These are phyloP conservation scores for Colletotrichum chrysophilum DNA, from an alignment of 2,329 filamentous ascomycete species.

Conservation along the genomic window DNA sequence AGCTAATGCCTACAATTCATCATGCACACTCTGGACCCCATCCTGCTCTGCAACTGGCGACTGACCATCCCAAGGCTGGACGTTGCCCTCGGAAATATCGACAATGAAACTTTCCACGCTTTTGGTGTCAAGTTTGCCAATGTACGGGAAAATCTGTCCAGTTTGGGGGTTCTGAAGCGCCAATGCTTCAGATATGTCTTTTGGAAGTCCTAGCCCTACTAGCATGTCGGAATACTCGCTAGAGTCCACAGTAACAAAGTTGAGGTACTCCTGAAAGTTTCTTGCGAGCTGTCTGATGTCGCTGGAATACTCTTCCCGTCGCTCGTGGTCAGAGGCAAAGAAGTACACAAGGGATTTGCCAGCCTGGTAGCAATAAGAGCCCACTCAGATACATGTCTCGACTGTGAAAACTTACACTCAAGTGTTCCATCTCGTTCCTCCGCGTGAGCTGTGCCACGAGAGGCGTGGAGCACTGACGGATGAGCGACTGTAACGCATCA, in stretches of 20 bases:
- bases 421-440: conserved; percentile 41
- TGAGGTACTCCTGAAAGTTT: conserved; percentile 50
- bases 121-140: conserved; percentile 32
- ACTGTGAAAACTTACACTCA: conserved; percentile 18
- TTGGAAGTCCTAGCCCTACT: conserved; percentile 43
- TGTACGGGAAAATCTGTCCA: conserved; percentile 47
- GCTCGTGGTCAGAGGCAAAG: conserved; percentile 24
- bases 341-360: conserved; percentile 42
- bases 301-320: conserved; percentile 38
- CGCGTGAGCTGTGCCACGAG: conserved; percentile 49
- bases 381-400: background rate
- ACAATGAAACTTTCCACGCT: conserved; percentile 46
- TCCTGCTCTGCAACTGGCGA: conserved; percentile 3
- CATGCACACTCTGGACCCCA: background rate
- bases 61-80: conserved; percentile 40
- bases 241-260: conserved; percentile 51
- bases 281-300: conserved; percentile 43
- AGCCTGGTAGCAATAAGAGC: conserved; percentile 27
- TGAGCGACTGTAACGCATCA: conserved; percentile 30
- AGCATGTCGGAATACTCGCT: conserved; percentile 49
- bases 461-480: conserved; percentile 40
- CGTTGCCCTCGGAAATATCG: conserved; percentile 46
- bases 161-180: conserved; percentile 49
- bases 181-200: conserved; percentile 44
- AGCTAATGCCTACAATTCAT: background rate